These are phyloP conservation scores for Cryphonectria nitschkei DNA, from an alignment of 2,329 filamentous ascomycete genomes.

Conservation along the genomic window DNA sequence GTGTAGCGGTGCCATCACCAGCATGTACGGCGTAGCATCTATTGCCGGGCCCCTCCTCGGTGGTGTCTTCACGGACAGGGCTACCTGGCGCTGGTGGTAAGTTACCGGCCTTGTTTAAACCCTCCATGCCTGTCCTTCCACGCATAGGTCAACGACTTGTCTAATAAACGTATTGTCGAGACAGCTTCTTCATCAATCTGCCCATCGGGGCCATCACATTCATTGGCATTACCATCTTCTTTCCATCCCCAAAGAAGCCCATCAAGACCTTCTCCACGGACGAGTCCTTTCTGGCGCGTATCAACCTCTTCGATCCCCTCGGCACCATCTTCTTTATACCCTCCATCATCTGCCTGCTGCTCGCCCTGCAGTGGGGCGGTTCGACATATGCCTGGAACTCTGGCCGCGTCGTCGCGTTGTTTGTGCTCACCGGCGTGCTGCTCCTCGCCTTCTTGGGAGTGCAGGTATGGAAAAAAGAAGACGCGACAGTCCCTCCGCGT, in stretches of 20 bases:
- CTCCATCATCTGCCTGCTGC: slow-evolving; percentile 43
- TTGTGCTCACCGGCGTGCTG: slow-evolving; percentile 40
- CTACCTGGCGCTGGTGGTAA: slow-evolving; percentile 32
- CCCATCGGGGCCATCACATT: slow-evolving; percentile 32
- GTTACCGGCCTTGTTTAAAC: not conserved
- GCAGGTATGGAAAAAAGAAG: slow-evolving; percentile 43
- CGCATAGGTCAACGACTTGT: no score
- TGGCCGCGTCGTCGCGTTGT: slow-evolving; percentile 42
- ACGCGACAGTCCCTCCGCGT: slow-evolving; percentile 47
- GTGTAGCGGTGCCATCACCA: slow-evolving; percentile 44
- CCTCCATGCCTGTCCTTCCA: not conserved
- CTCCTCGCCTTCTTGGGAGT: slow-evolving; percentile 40
- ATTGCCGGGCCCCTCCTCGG: slow-evolving; percentile 31
- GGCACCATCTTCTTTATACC: slow-evolving; percentile 37
- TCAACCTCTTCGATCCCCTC: slow-evolving; percentile 35
- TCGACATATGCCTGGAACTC: slow-evolving; percentile 44
- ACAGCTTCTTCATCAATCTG: slow-evolving; percentile 34
- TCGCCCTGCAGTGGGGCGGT: slow-evolving; percentile 54
- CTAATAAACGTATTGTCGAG: not conserved
- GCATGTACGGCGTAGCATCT: slow-evolving; percentile 48
- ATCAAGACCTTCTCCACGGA: not conserved
- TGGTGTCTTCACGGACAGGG: slow-evolving; percentile 18
- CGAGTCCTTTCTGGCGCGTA: not conserved
- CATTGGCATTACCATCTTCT: slow-evolving; percentile 22
- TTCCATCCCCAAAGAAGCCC: slow-evolving; percentile 36